Base-by-base conservation (phyloP, 2,329 filamentous ascomycete genomes). In the Neodidymelliopsis sp. region DNA sequence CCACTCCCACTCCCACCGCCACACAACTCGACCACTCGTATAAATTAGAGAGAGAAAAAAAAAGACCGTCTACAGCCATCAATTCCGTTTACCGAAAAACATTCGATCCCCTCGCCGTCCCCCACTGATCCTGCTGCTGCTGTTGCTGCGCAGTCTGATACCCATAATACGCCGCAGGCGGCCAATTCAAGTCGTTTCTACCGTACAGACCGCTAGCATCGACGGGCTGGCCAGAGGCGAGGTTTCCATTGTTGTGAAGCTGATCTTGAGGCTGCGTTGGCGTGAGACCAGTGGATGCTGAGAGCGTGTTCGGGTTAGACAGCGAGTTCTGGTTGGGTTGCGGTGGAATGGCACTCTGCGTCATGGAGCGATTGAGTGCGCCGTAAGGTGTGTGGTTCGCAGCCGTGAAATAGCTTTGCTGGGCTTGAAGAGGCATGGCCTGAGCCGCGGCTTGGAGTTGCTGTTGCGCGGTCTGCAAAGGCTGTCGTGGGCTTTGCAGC, bases 81-180 rank as follows among this genome's bases (percentile, higher is more conserved):
- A n/a, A n/a, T 12, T 29, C 5, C 12, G 18, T 19, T 48, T 49
- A 66, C 24, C 66, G 52, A 29, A 63, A 70, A 4, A 63, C 62
- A 3, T 60, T 55, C n/a, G 58, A 22, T 11, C 49, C 54, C 27
- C 63, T 51, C 8, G 54, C 50, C 3, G 56, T 36, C 12, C 42
- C 53, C 67, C 67, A 70, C 31, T 66, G 62, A 36, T 65, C 60
- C 27, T 64, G 59, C 24, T 61, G 62, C 12, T 53, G 58, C 31
- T 55, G 54, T 9, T 55, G 23, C 35, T 52, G 48, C 16, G 58
- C 54, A 28, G 35, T 54, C 34, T 65, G 62, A 30, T 66, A 69
- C 8, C 54, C 58, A 31, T 67, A 69, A 25, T 64, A 68, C 24
- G 60, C 52, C 9, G 46, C 24, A 8, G 55, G 31, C 4, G 59